Percentiles rank a stretch among this genome's conserved stretches.
These are phyloP conservation scores for Solanum etuberosum DNA, from an alignment of 257 asterid species.

Conservation along the genomic window DNA sequence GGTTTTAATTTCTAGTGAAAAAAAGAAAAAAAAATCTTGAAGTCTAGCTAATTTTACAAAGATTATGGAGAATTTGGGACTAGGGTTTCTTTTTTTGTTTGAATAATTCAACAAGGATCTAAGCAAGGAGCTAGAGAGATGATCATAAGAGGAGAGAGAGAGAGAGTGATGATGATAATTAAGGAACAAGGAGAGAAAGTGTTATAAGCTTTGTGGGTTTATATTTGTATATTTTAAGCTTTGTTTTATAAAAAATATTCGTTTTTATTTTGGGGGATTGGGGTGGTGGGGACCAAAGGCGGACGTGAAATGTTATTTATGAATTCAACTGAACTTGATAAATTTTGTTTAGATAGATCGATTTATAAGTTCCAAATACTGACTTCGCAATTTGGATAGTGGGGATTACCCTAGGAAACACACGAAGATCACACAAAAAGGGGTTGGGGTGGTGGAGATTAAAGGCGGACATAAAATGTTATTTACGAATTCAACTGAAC, in stretches of 20 bases:
- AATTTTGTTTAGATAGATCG: background rate
- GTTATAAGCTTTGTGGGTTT: background rate
- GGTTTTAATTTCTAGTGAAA: background rate
- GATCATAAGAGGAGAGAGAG: background rate
- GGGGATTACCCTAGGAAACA: background rate
- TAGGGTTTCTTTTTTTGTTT: background rate
- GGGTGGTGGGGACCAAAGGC: too few relatives aligned
- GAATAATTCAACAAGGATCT: constrained; percentile 15
- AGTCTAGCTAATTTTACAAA: background rate
- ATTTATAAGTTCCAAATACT: background rate
- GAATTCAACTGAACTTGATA: background rate
- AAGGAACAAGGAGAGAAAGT: background rate
- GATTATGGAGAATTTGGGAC: background rate
- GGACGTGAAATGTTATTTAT: background rate
- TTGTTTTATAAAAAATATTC: background rate
- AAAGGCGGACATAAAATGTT: background rate
- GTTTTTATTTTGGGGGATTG: background rate
- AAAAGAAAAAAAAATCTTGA: background rate
- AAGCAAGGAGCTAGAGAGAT: background rate
- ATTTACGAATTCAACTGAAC: too few relatives aligned
- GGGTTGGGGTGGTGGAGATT: background rate
- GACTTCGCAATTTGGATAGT: background rate
- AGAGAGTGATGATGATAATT: background rate
- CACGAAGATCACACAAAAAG: background rate
- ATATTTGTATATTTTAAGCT: background rate